Conservation (phyloP, 345 rosid genomes). For the Aquilaria yunnanensis region DNA sequence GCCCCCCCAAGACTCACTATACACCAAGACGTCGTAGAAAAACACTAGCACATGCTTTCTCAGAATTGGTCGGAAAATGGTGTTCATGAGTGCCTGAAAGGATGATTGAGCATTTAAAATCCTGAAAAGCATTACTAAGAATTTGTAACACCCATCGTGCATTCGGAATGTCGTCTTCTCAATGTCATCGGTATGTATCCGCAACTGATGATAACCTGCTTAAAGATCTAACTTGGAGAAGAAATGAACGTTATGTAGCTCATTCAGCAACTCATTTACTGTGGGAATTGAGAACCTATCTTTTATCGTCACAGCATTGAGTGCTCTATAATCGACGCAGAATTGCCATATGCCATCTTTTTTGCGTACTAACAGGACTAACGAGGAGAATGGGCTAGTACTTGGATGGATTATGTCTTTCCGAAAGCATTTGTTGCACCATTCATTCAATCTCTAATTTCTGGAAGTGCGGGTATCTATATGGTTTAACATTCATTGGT, state of each 20-base stretch:
- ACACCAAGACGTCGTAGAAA: not conserved
- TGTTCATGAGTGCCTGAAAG: not conserved
- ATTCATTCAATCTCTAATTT: not conserved
- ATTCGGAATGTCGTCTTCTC: not conserved
- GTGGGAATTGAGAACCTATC: not conserved
- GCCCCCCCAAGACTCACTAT: not conserved
- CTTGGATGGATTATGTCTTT: not conserved
- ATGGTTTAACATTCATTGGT: constrained; percentile 3
- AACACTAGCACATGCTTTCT: not conserved
- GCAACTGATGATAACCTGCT: not conserved
- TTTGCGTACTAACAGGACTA: not conserved
- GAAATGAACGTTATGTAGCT: not conserved
- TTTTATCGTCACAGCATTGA: not conserved
- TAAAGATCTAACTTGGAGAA: not conserved
- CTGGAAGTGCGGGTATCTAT: constrained; percentile 1
- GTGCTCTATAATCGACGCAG: not conserved
- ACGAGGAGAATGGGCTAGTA: constrained; percentile 5
- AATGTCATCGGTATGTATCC: not conserved
- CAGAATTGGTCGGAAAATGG: not conserved
- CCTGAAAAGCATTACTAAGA: not conserved
- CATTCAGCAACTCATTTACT: not conserved
- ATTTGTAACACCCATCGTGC: not conserved
- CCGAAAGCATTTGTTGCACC: not conserved
- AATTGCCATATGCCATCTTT: not conserved
- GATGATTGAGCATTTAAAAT: not conserved